Percentiles rank a stretch among this genome's conserved stretches.
Conservation (phyloP, 345 rosid species). For the Hibiscus trionum region DNA sequence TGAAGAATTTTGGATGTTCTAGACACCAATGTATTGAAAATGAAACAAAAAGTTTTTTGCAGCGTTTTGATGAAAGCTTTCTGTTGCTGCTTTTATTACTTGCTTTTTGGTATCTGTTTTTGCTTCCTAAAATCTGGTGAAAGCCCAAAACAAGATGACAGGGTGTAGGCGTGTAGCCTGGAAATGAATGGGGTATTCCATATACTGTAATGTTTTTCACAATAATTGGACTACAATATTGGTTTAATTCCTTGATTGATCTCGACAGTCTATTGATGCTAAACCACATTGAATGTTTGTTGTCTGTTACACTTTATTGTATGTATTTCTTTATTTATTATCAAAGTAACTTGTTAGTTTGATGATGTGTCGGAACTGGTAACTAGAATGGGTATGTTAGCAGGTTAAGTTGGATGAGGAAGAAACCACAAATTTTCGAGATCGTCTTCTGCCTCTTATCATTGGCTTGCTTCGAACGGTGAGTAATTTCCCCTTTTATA, state of each 20-base stretch:
- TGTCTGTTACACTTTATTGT: neutral
- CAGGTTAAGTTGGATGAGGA: slow-evolving; percentile 70
- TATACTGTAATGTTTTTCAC: neutral
- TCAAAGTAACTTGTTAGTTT: neutral
- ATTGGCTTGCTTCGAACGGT: slow-evolving; percentile 86
- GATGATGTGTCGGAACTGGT: slow-evolving; percentile 8
- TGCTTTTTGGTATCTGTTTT: neutral
- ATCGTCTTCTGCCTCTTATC: slow-evolving; percentile 64
- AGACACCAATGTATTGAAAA: neutral
- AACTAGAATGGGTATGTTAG: slow-evolving; percentile 10
- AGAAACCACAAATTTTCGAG: slow-evolving; percentile 50
- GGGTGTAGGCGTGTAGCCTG: neutral
- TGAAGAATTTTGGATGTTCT: neutral
- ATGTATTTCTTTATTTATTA: neutral
- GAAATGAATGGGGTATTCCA: neutral
- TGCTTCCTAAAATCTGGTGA: neutral
- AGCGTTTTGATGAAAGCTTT: neutral
- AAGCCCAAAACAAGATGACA: neutral
- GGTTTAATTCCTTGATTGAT: neutral
- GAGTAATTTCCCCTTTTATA: slow-evolving; percentile 22
- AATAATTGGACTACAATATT: neutral
- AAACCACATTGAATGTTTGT: neutral
- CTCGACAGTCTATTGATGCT: neutral
- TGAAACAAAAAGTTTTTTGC: neutral
- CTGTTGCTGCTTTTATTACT: neutral